A percentile compares a stretch with the other conserved stretches of the same genome.
These are phyloP conservation scores for Saccharomycopsis oosterbeekiorum DNA, from an alignment of 805 yeast species.

Conservation along the genomic window DNA sequence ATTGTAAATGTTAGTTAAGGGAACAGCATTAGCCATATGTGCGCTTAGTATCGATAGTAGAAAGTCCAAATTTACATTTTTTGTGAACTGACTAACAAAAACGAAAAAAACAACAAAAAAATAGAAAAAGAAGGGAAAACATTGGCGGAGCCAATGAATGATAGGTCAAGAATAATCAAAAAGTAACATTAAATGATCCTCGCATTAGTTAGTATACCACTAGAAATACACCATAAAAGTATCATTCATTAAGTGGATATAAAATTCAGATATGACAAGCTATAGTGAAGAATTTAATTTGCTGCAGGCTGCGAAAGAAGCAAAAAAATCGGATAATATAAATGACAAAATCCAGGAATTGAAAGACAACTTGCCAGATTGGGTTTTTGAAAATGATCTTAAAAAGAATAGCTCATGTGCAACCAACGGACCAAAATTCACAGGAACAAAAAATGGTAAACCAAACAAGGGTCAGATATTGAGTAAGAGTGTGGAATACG, in stretches of 20 bases:
- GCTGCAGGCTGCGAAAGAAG: conserved; percentile 22
- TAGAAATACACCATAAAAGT: too few relatives aligned
- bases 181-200: background rate
- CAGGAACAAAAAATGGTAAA: conserved; percentile 72
- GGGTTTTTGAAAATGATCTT: conserved; percentile 33
- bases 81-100: background rate
- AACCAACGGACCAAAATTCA: conserved; percentile 2
- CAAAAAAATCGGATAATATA: conserved; percentile 46
- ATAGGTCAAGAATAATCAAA: background rate
- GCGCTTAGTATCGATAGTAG: background rate
- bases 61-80: background rate
- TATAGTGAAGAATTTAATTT: background rate
- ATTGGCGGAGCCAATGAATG: background rate
- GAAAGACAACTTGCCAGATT: conserved; percentile 34
- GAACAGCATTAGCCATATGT: background rate
- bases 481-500: conserved; percentile 65
- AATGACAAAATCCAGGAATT: conserved; percentile 49
- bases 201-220: background rate
- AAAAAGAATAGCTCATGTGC: conserved; percentile 1
- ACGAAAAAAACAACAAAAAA: too few relatives aligned
- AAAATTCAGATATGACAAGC: background rate
- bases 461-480: conserved; percentile 80
- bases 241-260: too few relatives aligned
- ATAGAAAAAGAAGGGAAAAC: background rate
- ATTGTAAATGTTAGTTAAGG: background rate